Conservation (phyloP, 805 yeast genomes). For the Sungouiella thailandica region DNA sequence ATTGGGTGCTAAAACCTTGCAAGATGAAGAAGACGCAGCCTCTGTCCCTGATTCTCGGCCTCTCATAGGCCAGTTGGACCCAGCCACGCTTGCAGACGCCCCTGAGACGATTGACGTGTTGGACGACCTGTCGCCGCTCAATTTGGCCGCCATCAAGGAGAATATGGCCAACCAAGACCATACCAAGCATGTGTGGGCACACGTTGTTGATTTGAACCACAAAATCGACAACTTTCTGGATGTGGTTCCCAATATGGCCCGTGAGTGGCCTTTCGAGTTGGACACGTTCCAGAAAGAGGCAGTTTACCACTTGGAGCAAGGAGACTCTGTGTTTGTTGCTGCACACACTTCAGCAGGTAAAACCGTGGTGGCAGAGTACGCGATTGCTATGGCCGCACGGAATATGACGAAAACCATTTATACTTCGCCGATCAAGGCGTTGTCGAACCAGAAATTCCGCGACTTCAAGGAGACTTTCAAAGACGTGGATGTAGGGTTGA, state of each 20-base stretch:
- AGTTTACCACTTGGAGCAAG: slow-evolving; percentile 91
- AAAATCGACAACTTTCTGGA: slow-evolving; percentile 79
- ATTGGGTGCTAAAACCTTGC: not conserved
- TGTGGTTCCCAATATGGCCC: slow-evolving; percentile 87
- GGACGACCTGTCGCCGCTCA: slow-evolving; percentile 38
- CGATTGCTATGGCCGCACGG: slow-evolving; percentile 92
- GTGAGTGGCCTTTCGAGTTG: slow-evolving; percentile 90
- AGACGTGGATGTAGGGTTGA: slow-evolving; percentile 83
- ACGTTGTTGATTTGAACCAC: slow-evolving; percentile 83
- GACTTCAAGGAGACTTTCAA: slow-evolving; percentile 78
- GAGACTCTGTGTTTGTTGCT: slow-evolving; percentile 97
- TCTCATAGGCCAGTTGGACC: not conserved
- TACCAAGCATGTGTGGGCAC: slow-evolving; percentile 80
- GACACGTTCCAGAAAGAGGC: slow-evolving; percentile 98
- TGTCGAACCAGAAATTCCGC: slow-evolving; percentile 85
- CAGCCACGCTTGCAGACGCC: not conserved
- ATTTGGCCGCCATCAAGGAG: slow-evolving; percentile 22
- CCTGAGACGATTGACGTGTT: slow-evolving; percentile 30
- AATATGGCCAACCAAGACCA: slow-evolving; percentile 21
- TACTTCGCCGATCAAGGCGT: slow-evolving; percentile 91
- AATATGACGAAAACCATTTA: slow-evolving; percentile 97
- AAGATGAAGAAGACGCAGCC: slow-evolving; percentile 11
- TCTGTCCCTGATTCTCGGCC: slow-evolving; percentile 2
- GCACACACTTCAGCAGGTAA: slow-evolving; percentile 99
- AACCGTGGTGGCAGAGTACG: slow-evolving; percentile 97